phyloP scores from a whole-genome alignment of 2,329 filamentous ascomycete species.

The Fusarium buxicola region DNA sequence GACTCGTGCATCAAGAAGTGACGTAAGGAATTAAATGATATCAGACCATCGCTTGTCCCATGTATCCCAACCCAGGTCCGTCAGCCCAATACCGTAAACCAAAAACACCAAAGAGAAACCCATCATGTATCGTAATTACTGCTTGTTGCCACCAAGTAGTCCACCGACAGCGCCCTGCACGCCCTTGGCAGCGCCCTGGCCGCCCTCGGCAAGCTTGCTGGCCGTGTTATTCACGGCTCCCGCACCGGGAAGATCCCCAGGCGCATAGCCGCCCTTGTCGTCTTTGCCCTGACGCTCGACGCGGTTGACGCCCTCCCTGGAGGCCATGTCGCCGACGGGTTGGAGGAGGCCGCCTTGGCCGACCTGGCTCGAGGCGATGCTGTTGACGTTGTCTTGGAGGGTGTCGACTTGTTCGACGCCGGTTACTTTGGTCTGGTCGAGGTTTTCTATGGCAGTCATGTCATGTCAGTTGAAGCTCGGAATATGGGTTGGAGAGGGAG shows the following conservation, averaged over 20 bases:
- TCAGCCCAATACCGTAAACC: slow-evolving; percentile 11
- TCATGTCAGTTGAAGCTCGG: slow-evolving; percentile 2
- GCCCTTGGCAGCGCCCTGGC: slow-evolving; percentile 49
- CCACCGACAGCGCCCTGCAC: slow-evolving; percentile 50
- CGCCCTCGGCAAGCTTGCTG: slow-evolving; percentile 46
- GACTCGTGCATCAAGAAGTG: not conserved
- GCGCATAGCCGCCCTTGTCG: slow-evolving; percentile 64
- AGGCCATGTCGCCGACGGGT: slow-evolving; percentile 70
- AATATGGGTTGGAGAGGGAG: not conserved
- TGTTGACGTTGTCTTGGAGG: slow-evolving; percentile 75
- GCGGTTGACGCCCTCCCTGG: slow-evolving; percentile 74
- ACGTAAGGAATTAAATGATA: slow-evolving; percentile 8
- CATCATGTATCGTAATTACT: slow-evolving; percentile 12
- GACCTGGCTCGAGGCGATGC: slow-evolving; percentile 71
- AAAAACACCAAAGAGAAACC: slow-evolving; percentile 12
- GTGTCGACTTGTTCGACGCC: slow-evolving; percentile 74
- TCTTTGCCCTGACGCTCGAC: slow-evolving; percentile 73
- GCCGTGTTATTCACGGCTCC: slow-evolving; percentile 44
- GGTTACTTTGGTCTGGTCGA: slow-evolving; percentile 77
- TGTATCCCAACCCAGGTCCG: slow-evolving; percentile 1
- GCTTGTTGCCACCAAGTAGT: slow-evolving; percentile 49
- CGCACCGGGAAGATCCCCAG: slow-evolving; percentile 48
- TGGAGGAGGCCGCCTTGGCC: slow-evolving; percentile 75
- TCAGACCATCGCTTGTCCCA: not conserved
- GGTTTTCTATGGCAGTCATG: slow-evolving; percentile 61